Conservation (phyloP, 2,329 filamentous ascomycete species). For the Aspergillus persii region DNA sequence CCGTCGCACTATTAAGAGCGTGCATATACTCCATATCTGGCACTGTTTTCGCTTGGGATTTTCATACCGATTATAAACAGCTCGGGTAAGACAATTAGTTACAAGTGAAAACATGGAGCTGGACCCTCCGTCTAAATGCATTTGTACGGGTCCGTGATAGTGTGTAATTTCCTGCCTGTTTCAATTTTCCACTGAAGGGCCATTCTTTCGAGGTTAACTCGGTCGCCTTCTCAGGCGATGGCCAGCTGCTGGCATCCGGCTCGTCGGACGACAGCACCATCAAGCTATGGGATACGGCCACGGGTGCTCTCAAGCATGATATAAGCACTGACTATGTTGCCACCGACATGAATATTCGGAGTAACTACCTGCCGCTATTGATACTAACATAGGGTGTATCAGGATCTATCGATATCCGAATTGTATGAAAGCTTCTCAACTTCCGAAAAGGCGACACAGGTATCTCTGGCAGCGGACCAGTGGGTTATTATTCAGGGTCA, state of each 20-base stretch:
- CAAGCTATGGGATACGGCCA: constrained; percentile 1
- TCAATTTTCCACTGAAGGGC: background rate
- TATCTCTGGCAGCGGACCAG: background rate
- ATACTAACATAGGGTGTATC: constrained; percentile 3
- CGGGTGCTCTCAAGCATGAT: constrained; percentile 5
- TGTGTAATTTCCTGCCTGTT: too few species aligned
- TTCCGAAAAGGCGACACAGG: background rate
- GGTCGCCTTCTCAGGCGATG: background rate
- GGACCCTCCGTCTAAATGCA: too few species aligned
- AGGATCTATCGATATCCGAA: constrained; percentile 2
- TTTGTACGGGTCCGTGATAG: too few species aligned
- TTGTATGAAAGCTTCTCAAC: background rate
- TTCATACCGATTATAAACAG: too few species aligned
- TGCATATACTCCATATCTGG: too few species aligned
- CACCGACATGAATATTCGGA: constrained; percentile 4
- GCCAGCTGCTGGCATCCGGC: background rate
- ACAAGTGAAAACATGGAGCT: too few species aligned
- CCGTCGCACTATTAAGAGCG: too few species aligned
- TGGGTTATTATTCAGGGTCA: constrained; percentile 6
- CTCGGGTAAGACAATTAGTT: too few species aligned
- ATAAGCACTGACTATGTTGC: background rate
- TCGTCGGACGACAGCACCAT: background rate
- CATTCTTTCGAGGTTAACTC: background rate
- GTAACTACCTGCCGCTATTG: background rate
- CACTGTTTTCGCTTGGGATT: too few species aligned